Evolutionary conservation across 2,329 filamentous ascomycete genomes (phyloP).

Genomic region (Fusarium domesticum): DNA sequence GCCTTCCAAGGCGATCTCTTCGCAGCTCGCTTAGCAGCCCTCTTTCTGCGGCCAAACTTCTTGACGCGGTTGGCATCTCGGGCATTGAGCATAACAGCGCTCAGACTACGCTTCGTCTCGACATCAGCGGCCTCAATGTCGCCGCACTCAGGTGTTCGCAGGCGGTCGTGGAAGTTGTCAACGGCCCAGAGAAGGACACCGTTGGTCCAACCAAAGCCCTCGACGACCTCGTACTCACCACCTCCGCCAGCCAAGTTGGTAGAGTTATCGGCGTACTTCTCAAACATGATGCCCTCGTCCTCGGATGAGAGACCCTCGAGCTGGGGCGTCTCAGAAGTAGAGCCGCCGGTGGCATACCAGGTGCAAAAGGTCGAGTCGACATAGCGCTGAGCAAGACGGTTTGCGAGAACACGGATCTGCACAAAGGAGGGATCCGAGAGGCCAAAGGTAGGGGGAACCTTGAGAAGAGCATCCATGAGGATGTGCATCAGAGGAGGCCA

Average conservation of each 20-base stretch:
- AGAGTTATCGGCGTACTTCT: conserved; percentile 62
- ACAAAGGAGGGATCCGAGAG: conserved; percentile 52
- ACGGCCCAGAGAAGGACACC: conserved; percentile 65
- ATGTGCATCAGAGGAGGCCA: conserved; percentile 67
- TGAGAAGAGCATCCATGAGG: conserved; percentile 59
- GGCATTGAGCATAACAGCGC: conserved; percentile 46
- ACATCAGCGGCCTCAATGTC: conserved; percentile 44
- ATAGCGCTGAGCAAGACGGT: conserved; percentile 61
- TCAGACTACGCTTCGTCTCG: conserved; percentile 33
- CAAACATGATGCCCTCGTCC: conserved; percentile 62
- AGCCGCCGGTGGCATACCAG: conserved; percentile 65
- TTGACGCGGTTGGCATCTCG: conserved; percentile 48
- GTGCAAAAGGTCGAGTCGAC: conserved; percentile 67
- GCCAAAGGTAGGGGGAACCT: conserved; percentile 56
- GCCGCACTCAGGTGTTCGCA: conserved; percentile 55
- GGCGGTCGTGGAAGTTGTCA: conserved; percentile 56
- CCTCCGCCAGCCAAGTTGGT: conserved; percentile 61
- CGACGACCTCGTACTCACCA: conserved; percentile 67
- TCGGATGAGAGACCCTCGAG: conserved; percentile 44
- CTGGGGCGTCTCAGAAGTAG: conserved; percentile 51
- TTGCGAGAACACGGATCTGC: conserved; percentile 53
- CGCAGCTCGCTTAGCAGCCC: conserved; percentile 9
- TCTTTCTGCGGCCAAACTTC: conserved; percentile 40
- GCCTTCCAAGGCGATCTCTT: conserved; percentile 12
- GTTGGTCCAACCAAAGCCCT: conserved; percentile 70